Percentiles rank a stretch among this genome's conserved stretches.
phyloP scores from a whole-genome alignment of 768 basidiomycete genomes.

The Phanerochaete carnosa region DNA sequence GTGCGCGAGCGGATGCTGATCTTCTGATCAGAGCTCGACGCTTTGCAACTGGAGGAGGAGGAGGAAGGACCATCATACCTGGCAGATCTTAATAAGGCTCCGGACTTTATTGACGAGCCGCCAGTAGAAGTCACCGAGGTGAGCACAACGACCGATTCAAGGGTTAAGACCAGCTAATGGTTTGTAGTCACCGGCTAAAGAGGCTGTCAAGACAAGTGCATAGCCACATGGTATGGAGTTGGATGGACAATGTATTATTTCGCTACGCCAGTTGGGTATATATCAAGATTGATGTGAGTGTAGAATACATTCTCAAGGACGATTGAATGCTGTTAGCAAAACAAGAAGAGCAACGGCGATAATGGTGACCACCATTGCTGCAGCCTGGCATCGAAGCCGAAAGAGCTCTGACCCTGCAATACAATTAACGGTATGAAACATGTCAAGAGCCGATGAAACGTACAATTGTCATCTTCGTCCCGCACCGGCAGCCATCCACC shows the following conservation, averaged over 20 bases:
- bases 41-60: slow-evolving; percentile 87
- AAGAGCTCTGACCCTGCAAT: slow-evolving; percentile 18
- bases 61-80: slow-evolving; percentile 91
- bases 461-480: slow-evolving; percentile 15
- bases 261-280: neutral
- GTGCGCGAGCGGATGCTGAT: neutral
- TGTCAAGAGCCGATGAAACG: neutral
- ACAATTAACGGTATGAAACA: neutral
- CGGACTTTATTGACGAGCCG: slow-evolving; percentile 89
- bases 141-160: slow-evolving; percentile 12
- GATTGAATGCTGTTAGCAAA: slow-evolving; percentile 16
- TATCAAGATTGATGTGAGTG: slow-evolving; percentile 4
- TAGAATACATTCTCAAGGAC: neutral
- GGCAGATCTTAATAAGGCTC: slow-evolving; percentile 78
- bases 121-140: slow-evolving; percentile 72
- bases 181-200: slow-evolving; percentile 21
- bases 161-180: neutral
- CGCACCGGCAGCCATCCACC: slow-evolving; percentile 15
- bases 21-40: slow-evolving; percentile 77
- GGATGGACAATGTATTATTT: neutral
- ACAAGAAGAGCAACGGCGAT: slow-evolving; percentile 14
- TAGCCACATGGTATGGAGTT: slow-evolving; percentile 3
- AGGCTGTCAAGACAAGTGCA: slow-evolving; percentile 30
- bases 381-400: slow-evolving; percentile 17
- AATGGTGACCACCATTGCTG: slow-evolving; percentile 13